These are phyloP conservation scores for Gamsiella multidivaricata DNA, from an alignment of 192 early-diverging fungal species.

Conservation along the genomic window DNA sequence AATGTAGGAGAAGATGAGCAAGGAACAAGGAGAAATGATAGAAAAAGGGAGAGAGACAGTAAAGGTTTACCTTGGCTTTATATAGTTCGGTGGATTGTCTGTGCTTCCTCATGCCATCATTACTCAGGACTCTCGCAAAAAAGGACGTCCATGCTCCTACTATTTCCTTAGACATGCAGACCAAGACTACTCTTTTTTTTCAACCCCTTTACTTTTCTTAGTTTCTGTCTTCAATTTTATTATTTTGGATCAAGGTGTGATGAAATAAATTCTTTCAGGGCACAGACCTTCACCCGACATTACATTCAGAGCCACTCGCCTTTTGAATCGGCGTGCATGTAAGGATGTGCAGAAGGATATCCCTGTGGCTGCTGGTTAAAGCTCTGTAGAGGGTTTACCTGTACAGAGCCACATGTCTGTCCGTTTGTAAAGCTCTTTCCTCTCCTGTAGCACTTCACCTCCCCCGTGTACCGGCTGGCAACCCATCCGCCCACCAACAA, in stretches of 20 bases:
- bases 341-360: conserved; percentile 23
- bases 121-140: too few relatives aligned
- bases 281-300: too few relatives aligned
- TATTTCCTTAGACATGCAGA: too few relatives aligned
- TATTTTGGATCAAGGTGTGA: too few relatives aligned
- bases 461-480: conserved; percentile 39
- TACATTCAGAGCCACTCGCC: background rate
- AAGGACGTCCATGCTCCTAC: too few relatives aligned
- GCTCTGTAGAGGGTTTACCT: background rate
- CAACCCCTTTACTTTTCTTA: too few relatives aligned
- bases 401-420: conserved; percentile 22
- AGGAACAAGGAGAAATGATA: background rate
- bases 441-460: conserved; percentile 30
- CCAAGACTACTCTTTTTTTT: too few relatives aligned
- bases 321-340: conserved; percentile 20
- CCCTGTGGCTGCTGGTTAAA: background rate
- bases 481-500: conserved; percentile 42
- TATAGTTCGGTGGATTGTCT: too few relatives aligned
- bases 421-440: conserved; percentile 19
- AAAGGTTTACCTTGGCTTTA: too few relatives aligned
- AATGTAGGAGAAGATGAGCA: background rate
- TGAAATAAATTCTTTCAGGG: too few relatives aligned
- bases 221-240: too few relatives aligned
- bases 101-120: too few relatives aligned
- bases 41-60: background rate